Evolutionary conservation across 352 stramenopile species (phyloP), one percentile per base, ranked within the genome.

Genomic region (Globisporangium orthogonon): DNA sequence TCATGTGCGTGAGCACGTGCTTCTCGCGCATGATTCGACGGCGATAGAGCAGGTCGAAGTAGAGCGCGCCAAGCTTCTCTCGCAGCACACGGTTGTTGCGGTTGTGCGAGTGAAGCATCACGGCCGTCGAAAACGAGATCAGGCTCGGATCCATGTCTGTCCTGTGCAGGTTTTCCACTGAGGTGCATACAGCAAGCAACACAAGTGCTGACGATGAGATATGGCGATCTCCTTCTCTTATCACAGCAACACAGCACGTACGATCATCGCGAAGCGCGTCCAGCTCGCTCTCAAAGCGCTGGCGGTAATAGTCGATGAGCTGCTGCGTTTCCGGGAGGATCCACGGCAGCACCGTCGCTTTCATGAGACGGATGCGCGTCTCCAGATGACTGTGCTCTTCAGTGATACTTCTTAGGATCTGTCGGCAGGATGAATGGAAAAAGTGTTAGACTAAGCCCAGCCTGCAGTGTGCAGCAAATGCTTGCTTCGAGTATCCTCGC

Each of bases 31-130:
- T 57, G 49, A 78, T 55, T 4, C 70, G 48, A 4, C 63, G 58
- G 10, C 66, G 31, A 37, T 85, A 66, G 14, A 86, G 62, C 9
- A 88, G 57, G 17, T 70, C 58, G 49, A 67, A 60, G 52, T 91
- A 91, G 58, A 91, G 67, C n/a, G 56, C 51, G 0, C 65, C 76
- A 18, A 89, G 60, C 45, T 71, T 69, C 11, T 46, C 46, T 46
- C 86, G 87, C 37, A 91, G 68, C n/a, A 74, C 54, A 46, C 77
- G 69, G 54, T 89, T 91, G 63, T 87, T 91, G 58, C 69, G 62
- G 54, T 89, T 83, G 67, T 91, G 81, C 0, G 73, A 56, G 37
- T 78, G 83, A 58, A 91, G 60, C 3, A 66, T 77, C 13, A 87
- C 69, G 7, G 47, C 74, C 5, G 76, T 87, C 5, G 81, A 91